Conservation (phyloP, 179 eudicot genomes). For the Vitellaria paradoxa region DNA sequence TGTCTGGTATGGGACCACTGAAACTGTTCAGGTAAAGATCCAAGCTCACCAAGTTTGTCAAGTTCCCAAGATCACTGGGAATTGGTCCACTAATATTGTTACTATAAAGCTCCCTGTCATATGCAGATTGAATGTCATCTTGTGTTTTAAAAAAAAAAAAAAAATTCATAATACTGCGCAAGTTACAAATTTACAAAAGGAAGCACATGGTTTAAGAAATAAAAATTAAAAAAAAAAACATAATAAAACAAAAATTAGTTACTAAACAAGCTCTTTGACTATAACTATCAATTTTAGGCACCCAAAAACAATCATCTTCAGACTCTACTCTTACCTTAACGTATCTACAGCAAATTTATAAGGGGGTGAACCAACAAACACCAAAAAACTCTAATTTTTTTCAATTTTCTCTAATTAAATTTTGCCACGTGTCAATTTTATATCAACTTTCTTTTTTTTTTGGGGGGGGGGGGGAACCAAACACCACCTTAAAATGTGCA, state of each 20-base stretch:
- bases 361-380: background rate
- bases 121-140: background rate
- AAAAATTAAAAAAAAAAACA: too few relatives aligned
- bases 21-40: conserved; percentile 32
- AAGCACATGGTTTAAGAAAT: background rate
- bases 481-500: too few relatives aligned
- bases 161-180: background rate
- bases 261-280: background rate
- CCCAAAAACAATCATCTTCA: background rate
- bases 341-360: background rate
- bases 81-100: conserved; percentile 29
- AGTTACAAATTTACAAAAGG: background rate
- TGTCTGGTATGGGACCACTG: conserved; percentile 28
- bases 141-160: background rate
- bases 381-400: too few relatives aligned
- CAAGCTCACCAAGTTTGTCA: conserved; percentile 35
- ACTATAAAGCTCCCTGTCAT: conserved; percentile 30
- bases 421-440: too few relatives aligned
- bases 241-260: background rate
- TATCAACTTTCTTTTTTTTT: too few relatives aligned
- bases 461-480: too few relatives aligned
- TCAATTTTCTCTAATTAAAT: too few relatives aligned
- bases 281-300: background rate
- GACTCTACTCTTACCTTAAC: background rate
- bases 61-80: conserved; percentile 27